Base-by-base conservation (phyloP, 768 basidiomycete species). In the Amanita phalloides region DNA sequence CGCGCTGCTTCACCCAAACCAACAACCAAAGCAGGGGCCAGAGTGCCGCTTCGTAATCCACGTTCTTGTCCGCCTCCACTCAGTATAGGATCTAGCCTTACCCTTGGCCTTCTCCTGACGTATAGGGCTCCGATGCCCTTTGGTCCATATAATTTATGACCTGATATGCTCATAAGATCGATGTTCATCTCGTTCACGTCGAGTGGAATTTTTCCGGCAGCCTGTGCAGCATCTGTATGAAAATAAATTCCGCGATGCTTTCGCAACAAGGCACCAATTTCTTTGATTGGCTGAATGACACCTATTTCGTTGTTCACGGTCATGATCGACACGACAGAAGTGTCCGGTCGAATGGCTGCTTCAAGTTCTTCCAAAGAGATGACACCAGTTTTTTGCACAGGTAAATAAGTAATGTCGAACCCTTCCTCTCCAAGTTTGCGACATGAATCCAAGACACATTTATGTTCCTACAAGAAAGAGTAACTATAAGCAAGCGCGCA, bases 261-360 rank as follows among this genome's bases (percentile, higher is more conserved):
- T 62, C 85, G 84, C 30, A 87, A 64, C 33, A 95, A 76, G 2
- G 81, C 79, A 28, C 95, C 95, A 51, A 99, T 99, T 64, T 97
- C 92, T 63, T 90, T 86, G 56, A 98, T 75, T 2, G 96, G 96
- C 63, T 98, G 96, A 51, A 99, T 96, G 57, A 97, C 94, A 21
- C 96, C 96, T 3, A 93, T 98, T 70, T 99, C 96, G 68, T 99
- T 99, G 73, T 99, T 99, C 54, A 99, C 96, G 14, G 89, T 80
- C 96, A 99, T 99, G 64, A 99, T 84, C 10, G 93, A 95, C 42
- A 99, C 83, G n/a, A 98, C 71, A 1, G 88, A 89, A 10, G 91
- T 93, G 54, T 93, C 91, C 7, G 93, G 92, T 30, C 91, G 83
- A 53, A 99, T 92, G 35, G 93, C 86, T 1, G 76, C 79, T 61